Evolutionary conservation across 257 asterid genomes (phyloP).

Genomic region (Primulina tabacum): DNA sequence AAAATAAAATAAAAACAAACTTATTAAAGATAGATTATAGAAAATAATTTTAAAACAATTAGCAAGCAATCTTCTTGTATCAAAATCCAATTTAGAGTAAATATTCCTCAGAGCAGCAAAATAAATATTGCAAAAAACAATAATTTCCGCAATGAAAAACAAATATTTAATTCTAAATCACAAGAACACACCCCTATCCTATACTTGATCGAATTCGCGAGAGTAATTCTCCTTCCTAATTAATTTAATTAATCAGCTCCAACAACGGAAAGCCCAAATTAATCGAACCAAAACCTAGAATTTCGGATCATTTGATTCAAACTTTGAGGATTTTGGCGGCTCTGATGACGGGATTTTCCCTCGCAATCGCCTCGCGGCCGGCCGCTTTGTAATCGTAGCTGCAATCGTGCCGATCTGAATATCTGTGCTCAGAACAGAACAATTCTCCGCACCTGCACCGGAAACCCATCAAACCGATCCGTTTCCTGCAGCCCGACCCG

Average conservation of each 20-base stretch:
- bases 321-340: conserved; percentile 74
- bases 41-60: too few species aligned
- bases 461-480: conserved; percentile 65
- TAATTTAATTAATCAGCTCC: neutral
- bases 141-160: conserved; percentile 26
- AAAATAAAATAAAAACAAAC: too few species aligned
- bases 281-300: neutral
- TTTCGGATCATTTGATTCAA: conserved; percentile 27
- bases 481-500: conserved; percentile 62
- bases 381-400: conserved; percentile 77
- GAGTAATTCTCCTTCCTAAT: conserved; percentile 3
- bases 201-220: conserved; percentile 37
- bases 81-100: too few species aligned
- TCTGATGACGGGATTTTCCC: conserved; percentile 74
- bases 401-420: conserved; percentile 77
- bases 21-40: too few species aligned
- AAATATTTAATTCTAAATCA: conserved; percentile 29
- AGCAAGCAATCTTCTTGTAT: too few species aligned
- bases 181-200: conserved; percentile 42
- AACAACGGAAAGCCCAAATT: neutral
- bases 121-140: neutral
- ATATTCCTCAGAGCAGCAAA: too few species aligned
- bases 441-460: conserved; percentile 72
- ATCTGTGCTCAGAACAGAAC: conserved; percentile 71
- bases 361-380: conserved; percentile 67